A percentile compares a stretch with the other conserved stretches of the same genome.
phyloP scores from a whole-genome alignment of 2,329 filamentous ascomycete species.

The Dothistroma septosporum region DNA sequence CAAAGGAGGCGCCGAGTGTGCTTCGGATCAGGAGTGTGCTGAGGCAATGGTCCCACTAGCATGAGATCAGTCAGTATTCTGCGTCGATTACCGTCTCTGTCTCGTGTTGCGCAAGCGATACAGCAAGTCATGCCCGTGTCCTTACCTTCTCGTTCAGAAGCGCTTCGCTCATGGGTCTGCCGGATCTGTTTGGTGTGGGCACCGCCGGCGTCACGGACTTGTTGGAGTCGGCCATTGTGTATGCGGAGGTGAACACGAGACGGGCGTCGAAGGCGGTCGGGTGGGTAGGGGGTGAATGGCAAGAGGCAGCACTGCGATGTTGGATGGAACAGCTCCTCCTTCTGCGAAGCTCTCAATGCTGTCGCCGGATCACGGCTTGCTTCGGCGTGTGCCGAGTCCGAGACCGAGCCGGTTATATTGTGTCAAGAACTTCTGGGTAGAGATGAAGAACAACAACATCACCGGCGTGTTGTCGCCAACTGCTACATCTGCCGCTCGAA shows the following conservation, averaged over 20 bases:
- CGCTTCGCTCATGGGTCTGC: conserved; percentile 87
- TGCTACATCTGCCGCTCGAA: background rate
- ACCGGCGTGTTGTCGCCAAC: background rate
- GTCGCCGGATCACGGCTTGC: conserved; percentile 1
- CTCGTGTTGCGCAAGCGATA: background rate
- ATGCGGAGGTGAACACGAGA: conserved; percentile 15
- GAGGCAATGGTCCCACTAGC: conserved; percentile 97
- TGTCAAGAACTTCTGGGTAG: background rate
- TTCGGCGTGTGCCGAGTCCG: background rate
- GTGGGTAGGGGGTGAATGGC: background rate
- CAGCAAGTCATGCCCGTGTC: background rate
- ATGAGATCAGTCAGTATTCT: background rate
- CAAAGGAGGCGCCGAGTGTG: conserved; percentile 90
- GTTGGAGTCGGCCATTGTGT: conserved; percentile 55
- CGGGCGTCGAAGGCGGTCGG: background rate
- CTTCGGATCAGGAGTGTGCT: conserved; percentile 97
- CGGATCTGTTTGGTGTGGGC: conserved; percentile 61
- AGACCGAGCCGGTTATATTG: conserved; percentile 2
- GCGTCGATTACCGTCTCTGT: background rate
- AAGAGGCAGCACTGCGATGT: background rate
- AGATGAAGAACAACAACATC: background rate
- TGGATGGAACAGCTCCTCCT: background rate
- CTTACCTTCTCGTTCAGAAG: conserved; percentile 97
- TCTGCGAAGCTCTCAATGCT: conserved; percentile 1
- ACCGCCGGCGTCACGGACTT: conserved; percentile 54